These are phyloP conservation scores for Otatea glauca DNA, from an alignment of 176 grass and related monocot genomes.

Conservation along the genomic window DNA sequence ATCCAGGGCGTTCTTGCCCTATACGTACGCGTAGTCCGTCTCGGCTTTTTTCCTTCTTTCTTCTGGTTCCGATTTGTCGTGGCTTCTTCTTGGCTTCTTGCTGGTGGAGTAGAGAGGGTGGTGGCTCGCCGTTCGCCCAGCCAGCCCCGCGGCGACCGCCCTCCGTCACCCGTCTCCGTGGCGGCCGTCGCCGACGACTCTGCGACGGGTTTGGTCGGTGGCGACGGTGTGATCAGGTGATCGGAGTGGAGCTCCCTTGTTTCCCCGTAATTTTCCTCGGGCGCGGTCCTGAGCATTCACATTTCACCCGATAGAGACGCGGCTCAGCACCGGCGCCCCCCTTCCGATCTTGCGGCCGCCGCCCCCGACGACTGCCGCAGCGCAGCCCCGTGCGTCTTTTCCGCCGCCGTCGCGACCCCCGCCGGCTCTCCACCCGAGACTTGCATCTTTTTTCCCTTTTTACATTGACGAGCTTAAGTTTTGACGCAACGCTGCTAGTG, in stretches of 20 bases:
- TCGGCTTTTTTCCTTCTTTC: background rate
- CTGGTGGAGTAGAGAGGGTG: background rate
- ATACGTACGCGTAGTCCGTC: background rate
- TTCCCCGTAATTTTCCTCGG: background rate
- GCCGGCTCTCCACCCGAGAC: background rate
- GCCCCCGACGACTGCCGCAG: background rate
- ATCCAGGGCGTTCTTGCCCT: background rate
- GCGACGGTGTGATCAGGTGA: background rate
- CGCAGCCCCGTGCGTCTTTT: background rate
- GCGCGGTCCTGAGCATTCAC: background rate
- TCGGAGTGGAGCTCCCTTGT: slow-evolving; percentile 11
- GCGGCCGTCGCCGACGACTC: background rate
- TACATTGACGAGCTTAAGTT: background rate
- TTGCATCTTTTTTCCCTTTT: background rate
- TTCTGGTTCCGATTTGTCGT: background rate
- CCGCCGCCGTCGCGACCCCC: background rate
- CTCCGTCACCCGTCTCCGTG: background rate
- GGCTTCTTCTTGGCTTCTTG: background rate
- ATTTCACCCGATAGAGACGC: background rate
- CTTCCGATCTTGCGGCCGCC: background rate
- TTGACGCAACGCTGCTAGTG: background rate
- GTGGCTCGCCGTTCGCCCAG: background rate
- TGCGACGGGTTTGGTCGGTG: background rate
- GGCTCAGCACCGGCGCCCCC: background rate
- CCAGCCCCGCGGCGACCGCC: background rate